Percentiles rank a stretch among this genome's conserved stretches.
phyloP scores from a whole-genome alignment of 495 filamentous ascomycete species.

The Bryoglossum gracile region DNA sequence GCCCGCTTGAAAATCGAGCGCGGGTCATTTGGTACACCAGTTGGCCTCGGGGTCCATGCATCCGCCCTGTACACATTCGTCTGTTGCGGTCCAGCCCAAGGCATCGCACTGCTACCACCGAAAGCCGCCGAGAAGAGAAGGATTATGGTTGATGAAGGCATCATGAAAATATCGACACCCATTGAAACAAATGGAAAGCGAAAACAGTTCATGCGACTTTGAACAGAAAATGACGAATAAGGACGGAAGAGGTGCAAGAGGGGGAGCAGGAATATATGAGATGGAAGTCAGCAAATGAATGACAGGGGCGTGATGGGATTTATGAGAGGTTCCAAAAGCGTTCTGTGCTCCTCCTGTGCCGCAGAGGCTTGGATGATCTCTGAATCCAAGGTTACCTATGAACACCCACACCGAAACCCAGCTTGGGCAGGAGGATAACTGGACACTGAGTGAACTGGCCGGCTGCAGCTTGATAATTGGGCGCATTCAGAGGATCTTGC shows the following conservation, averaged over 20 bases:
- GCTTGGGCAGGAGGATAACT: background rate
- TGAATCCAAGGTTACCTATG: no score
- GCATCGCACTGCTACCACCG: constrained; percentile 12
- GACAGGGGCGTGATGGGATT: background rate
- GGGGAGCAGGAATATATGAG: constrained; percentile 3
- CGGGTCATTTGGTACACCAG: constrained; percentile 13
- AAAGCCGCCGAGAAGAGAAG: constrained; percentile 19
- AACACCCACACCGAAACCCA: background rate
- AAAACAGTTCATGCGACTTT: background rate
- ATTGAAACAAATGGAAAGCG: constrained; percentile 10
- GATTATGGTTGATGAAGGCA: constrained; percentile 19
- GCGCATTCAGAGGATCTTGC: constrained; percentile 2
- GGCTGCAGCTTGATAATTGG: background rate
- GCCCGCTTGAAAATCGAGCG: constrained; percentile 19
- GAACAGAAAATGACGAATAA: background rate
- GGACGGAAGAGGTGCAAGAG: background rate
- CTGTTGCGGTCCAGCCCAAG: constrained; percentile 15
- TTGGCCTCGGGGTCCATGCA: constrained; percentile 21
- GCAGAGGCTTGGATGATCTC: constrained; percentile 9
- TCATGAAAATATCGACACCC: constrained; percentile 22
- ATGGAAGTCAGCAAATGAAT: background rate
- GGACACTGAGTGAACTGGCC: background rate
- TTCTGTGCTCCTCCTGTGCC: background rate
- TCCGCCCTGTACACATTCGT: constrained; percentile 18
- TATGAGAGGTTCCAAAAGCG: constrained; percentile 3